Conservation (phyloP, 768 basidiomycete genomes). For the Epithele typhae region DNA sequence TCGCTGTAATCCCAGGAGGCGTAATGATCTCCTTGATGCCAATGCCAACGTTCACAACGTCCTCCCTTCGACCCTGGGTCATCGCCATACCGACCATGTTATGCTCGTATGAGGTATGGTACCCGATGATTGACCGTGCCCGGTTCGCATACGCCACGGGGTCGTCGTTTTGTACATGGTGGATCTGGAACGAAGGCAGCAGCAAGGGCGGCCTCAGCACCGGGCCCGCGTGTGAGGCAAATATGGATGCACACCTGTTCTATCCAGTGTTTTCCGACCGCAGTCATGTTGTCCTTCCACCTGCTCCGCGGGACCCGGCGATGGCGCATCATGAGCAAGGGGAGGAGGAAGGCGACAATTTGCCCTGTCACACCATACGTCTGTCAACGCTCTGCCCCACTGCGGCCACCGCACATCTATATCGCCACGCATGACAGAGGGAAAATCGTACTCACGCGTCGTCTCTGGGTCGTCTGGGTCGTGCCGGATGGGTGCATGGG, state of each 20-base stretch:
- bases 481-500: conserved; percentile 49
- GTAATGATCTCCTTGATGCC: conserved; percentile 69
- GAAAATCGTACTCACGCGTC: conserved; percentile 49
- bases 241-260: conserved; percentile 50
- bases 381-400: background rate
- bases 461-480: conserved; percentile 57
- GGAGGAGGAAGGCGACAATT: conserved; percentile 69
- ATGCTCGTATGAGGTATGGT: conserved; percentile 64
- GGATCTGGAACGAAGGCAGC: conserved; percentile 1
- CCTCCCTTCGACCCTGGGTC: conserved; percentile 70
- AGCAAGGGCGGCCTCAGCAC: background rate
- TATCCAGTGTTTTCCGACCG: conserved; percentile 76
- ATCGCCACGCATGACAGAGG: too few relatives aligned
- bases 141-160: conserved; percentile 58
- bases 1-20: conserved; percentile 53
- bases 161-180: conserved; percentile 46
- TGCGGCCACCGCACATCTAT: too few relatives aligned
- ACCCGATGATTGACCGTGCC: conserved; percentile 74
- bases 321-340: conserved; percentile 83
- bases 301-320: conserved; percentile 71
- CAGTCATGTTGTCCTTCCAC: conserved; percentile 62
- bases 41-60: conserved; percentile 80
- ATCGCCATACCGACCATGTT: conserved; percentile 82
- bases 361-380: conserved; percentile 41
- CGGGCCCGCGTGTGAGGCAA: too few relatives aligned